These are phyloP conservation scores for Berberis vulgaris DNA, from an alignment of 164 flowering plant genomes.

Conservation along the genomic window DNA sequence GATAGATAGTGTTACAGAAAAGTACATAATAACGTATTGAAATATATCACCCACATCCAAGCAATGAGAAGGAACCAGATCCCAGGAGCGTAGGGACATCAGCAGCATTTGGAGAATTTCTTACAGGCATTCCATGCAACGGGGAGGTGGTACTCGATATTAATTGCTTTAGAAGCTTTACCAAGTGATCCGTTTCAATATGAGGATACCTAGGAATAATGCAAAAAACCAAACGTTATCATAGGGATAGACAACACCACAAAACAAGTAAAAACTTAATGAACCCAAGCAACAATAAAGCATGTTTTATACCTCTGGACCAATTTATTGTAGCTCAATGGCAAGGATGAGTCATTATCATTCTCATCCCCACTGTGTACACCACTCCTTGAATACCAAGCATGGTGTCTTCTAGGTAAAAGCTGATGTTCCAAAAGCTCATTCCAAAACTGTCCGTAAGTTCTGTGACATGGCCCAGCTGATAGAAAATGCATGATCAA, in stretches of 20 bases:
- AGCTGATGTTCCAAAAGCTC: conserved; percentile 91
- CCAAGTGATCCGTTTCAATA: conserved; percentile 75
- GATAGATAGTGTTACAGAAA: too few species aligned
- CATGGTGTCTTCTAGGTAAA: conserved; percentile 96
- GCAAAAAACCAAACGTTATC: background rate
- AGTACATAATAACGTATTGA: background rate
- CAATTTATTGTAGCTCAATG: conserved; percentile 63
- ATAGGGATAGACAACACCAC: background rate
- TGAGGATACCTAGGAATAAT: conserved; percentile 66
- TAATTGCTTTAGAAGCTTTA: conserved; percentile 85
- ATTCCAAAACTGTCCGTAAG: conserved; percentile 62
- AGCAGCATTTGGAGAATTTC: conserved; percentile 56
- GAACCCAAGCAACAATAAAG: background rate
- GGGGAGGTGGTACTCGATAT: conserved; percentile 39
- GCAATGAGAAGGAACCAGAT: conserved; percentile 68
- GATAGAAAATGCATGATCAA: conserved; percentile 59
- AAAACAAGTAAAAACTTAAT: background rate
- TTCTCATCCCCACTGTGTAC: conserved; percentile 48
- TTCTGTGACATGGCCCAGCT: conserved; percentile 78
- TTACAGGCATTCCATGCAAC: conserved; percentile 30
- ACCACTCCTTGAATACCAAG: conserved; percentile 88
- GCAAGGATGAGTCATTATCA: conserved; percentile 78
- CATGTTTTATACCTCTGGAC: conserved; percentile 53
- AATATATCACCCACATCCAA: conserved; percentile 38
- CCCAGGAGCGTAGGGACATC: conserved; percentile 91